Evolutionary conservation across 495 filamentous ascomycete species (phyloP), one percentile per base, ranked within the genome.

Genomic region (Astrothelium subdiscretum): DNA sequence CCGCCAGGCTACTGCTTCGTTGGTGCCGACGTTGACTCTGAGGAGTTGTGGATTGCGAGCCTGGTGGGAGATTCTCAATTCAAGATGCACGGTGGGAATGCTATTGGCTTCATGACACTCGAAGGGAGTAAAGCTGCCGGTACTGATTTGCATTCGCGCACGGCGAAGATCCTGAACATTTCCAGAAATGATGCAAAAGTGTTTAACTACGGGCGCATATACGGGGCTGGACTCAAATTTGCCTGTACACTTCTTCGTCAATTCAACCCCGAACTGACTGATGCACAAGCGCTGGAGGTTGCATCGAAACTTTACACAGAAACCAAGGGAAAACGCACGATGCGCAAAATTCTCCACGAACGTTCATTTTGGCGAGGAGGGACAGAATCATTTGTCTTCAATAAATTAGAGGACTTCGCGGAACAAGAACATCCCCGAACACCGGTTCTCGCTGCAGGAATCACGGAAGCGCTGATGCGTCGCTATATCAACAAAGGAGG

Each of bases 141-240:
- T 13, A 99, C 94, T 2, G 94, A 99, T 70, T 75, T 97, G 65
- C 94, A 99, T 75, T 97, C 92, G 31, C 87, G 91, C 29, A 99
- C 95, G 38, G 95, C 94, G 1, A 77, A 79, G 18, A 99, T 97
- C 59, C 72, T 99, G 2, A 91, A 91, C 13, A 99, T 97, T 64
- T 92, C 89, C 0, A 83, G 94, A 35, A 95, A 96, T 65, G 86
- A 96, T 71, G 94, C 94, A 22, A 99, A 99, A 71, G 84, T 99
- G 3, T 99, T 99, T 77, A 99, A 97, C 72, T 99, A 97, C 68
- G 94, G 94, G 12, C 89, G 94, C 27, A 99, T 99, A 58, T 99
- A 99, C 68, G 94, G 94, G 38, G 94, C 94, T 38, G 94, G 94
- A 10, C 77, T 96, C 57, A 96, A 89, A 66, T 99, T 97, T 72